Conservation (phyloP, 1,284 basidiomycete species). For the Stygiomarasmius scandens region DNA sequence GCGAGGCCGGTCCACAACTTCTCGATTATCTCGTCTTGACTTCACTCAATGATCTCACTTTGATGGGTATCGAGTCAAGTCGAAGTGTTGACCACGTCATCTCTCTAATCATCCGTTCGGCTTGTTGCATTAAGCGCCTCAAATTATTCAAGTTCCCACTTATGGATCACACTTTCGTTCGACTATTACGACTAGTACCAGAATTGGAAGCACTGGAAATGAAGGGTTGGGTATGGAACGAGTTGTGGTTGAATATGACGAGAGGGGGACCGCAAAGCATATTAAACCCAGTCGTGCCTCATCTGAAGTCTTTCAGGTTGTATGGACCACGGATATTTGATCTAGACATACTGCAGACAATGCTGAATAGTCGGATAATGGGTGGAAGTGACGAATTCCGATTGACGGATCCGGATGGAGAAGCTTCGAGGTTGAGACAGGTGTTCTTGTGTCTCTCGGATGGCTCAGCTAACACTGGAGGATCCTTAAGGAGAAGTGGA, state of each 20-base stretch:
- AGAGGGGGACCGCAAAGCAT: not conserved
- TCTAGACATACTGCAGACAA: not conserved
- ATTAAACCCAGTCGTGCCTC: not conserved
- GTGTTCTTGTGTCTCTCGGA: not conserved
- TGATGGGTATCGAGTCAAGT: not conserved
- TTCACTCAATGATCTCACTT: not conserved
- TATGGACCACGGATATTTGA: not conserved
- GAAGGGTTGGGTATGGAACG: not conserved
- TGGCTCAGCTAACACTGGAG: not conserved
- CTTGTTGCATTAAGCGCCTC: not conserved
- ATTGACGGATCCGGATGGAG: not conserved
- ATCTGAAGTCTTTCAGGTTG: not conserved
- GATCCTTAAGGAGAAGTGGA: not conserved
- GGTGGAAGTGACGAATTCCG: not conserved
- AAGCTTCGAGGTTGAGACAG: not conserved
- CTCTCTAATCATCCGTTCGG: not conserved
- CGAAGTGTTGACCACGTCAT: not conserved
- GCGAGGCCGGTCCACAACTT: not conserved
- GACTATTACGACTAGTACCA: not conserved
- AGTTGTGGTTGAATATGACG: not conserved
- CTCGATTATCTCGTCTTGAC: not conserved
- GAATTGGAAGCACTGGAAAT: not conserved
- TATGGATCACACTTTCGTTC: not conserved
- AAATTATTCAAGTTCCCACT: not conserved
- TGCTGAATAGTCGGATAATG: not conserved